These are phyloP conservation scores for Monascus ruber DNA, from an alignment of 2,329 filamentous ascomycete genomes.

Conservation along the genomic window DNA sequence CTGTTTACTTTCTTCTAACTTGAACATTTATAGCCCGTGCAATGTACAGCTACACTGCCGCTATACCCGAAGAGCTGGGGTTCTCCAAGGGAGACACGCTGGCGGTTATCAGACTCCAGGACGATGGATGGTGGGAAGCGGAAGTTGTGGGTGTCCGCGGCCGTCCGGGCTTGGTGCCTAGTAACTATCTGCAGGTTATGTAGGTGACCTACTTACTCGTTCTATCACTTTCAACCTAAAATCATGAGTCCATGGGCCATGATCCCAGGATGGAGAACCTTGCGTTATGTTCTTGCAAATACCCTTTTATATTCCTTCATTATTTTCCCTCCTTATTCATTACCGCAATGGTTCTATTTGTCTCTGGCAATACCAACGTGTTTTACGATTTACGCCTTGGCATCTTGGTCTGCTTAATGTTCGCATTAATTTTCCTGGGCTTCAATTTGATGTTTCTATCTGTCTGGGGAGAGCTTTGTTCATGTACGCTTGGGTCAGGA, in stretches of 20 bases:
- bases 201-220: constrained; percentile 15
- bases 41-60: constrained; percentile 86
- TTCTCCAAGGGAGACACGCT: constrained; percentile 89
- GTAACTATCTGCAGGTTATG: constrained; percentile 55
- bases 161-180: constrained; percentile 49
- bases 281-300: not conserved
- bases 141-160: constrained; percentile 57
- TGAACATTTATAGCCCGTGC: constrained; percentile 57
- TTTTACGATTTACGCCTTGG: too few species aligned
- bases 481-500: too few species aligned
- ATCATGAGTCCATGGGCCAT: constrained; percentile 1
- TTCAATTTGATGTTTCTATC: too few species aligned
- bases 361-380: too few species aligned
- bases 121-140: constrained; percentile 99
- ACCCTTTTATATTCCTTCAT: not conserved
- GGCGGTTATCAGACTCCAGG: constrained; percentile 78
- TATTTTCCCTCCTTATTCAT: not conserved
- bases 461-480: too few species aligned
- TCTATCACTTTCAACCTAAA: not conserved
- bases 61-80: constrained; percentile 86
- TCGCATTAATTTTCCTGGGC: too few species aligned
- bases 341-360: too few species aligned
- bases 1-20: constrained; percentile 7
- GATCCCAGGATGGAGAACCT: not conserved
- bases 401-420: too few species aligned